Evolutionary conservation across 441 rosid species (phyloP), one percentile per base, ranked within the genome.

Genomic region (Pelargonium exstipulatum): DNA sequence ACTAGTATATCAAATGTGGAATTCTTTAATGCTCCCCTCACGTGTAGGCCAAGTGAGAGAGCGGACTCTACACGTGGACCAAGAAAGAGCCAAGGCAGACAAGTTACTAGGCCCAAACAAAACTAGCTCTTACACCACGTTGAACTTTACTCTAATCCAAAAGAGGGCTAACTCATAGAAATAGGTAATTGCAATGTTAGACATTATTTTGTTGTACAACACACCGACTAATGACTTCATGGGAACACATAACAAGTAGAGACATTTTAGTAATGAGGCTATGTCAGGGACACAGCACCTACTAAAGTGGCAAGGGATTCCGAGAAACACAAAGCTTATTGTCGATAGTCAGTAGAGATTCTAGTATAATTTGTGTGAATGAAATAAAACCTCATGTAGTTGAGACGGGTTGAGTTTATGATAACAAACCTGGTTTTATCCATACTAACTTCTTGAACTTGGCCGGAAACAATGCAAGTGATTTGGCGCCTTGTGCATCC

Each of bases 371-470:
- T 3, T 2, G 10, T 4, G 37, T 32, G 37, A 4, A 37, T 22
- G 13, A 32, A 35, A n/a, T 26, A 68, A 64, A 8, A 24, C 26
- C 26, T 24, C 26, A 24, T 24, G 26, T 24, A 24, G 26, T 24
- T 24, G 26, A 70, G 10, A n/a, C 9, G 43, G 71, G 16, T 45
- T 18, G 40, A 66, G n/a, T 7, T 16, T 32, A 26, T 32, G n/a
- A 14, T 49, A 78, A 66, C 65, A 13, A 73, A 89, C 93, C 91
- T 82, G 82, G 78, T 81, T 88, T 94, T 64, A 90, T 91, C 95
- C 95, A 91, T 90, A 87, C 87, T 83, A 87, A 87, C 87, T 83
- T 92, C 60, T 88, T 95, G 79, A 94, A 91, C 76, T 91, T 94
- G 9, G 95, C 97, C 10, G 97, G 97, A 78, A 95, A 85, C 62